Conservation (phyloP, 306 rosid genomes). For the Hippophae tibetana region DNA sequence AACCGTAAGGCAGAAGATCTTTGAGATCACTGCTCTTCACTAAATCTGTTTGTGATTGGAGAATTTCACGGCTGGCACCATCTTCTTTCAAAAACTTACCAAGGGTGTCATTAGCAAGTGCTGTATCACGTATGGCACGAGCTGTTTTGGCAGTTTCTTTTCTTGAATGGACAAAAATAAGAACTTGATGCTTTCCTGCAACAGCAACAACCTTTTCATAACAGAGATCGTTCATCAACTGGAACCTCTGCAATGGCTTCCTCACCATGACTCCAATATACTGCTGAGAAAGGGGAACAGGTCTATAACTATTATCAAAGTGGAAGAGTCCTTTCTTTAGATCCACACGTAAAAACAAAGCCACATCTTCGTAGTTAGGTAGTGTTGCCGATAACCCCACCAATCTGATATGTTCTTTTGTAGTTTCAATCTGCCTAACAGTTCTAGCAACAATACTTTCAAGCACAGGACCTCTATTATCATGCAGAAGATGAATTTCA, state of each 20-base stretch:
- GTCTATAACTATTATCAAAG: conserved; percentile 89
- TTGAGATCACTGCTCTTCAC: conserved; percentile 92
- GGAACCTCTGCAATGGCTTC: conserved; percentile 97
- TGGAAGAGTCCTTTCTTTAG: conserved; percentile 54
- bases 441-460: conserved; percentile 98
- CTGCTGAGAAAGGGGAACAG: conserved; percentile 94
- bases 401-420: conserved; percentile 84
- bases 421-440: conserved; percentile 86
- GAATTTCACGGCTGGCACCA: conserved; percentile 96
- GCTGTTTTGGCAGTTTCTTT: conserved; percentile 99
- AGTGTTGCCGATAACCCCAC: conserved; percentile 96
- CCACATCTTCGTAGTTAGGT: conserved; percentile 87
- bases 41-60: conserved; percentile 83
- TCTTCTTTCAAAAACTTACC: conserved; percentile 90
- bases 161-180: conserved; percentile 90
- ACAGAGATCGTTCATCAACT: conserved; percentile 93
- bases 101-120: conserved; percentile 89
- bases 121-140: conserved; percentile 87
- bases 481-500: conserved; percentile 96
- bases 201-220: conserved; percentile 87
- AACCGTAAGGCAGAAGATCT: conserved; percentile 92
- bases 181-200: conserved; percentile 97
- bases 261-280: conserved; percentile 80
- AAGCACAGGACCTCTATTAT: conserved; percentile 94
- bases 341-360: conserved; percentile 79